Percentiles rank a stretch among this genome's conserved stretches.
phyloP scores from a whole-genome alignment of 805 yeast species.

The Kodamaea laetipori region DNA sequence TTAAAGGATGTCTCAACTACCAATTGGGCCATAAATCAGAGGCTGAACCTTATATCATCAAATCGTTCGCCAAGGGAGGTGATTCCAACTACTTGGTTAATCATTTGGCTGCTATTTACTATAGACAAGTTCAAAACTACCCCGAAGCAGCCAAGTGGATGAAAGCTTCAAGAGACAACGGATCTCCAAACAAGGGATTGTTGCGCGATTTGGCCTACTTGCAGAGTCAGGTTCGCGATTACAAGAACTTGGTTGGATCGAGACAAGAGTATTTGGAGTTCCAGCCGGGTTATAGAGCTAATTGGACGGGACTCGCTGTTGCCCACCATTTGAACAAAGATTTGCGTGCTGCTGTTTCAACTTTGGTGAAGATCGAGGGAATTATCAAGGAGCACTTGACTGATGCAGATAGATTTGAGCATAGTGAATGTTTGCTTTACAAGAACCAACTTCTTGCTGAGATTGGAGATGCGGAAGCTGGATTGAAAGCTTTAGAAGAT shows the following conservation, averaged over 20 bases:
- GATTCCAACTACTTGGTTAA: constrained; percentile 68
- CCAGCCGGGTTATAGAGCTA: constrained; percentile 80
- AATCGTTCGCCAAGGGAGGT: constrained; percentile 58
- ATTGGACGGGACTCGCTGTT: constrained; percentile 86
- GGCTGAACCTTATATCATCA: constrained; percentile 59
- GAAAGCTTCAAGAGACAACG: constrained; percentile 70
- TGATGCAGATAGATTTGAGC: constrained; percentile 70
- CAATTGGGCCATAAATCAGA: constrained; percentile 61
- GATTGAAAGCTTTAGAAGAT: constrained; percentile 58
- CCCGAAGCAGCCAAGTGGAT: constrained; percentile 79
- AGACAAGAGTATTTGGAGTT: constrained; percentile 70
- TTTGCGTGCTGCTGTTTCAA: constrained; percentile 65
- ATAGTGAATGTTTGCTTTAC: constrained; percentile 77
- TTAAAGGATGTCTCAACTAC: constrained; percentile 75
- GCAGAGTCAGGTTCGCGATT: constrained; percentile 81
- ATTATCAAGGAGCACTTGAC: constrained; percentile 67
- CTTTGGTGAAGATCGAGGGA: constrained; percentile 74
- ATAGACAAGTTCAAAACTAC: constrained; percentile 68
- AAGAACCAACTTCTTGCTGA: constrained; percentile 66
- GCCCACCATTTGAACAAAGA: constrained; percentile 80
- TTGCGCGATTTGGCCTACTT: constrained; percentile 78
- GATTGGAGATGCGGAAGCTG: constrained; percentile 62
- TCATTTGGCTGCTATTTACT: constrained; percentile 85
- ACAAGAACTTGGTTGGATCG: constrained; percentile 57
- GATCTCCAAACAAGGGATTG: constrained; percentile 75